Conservation (phyloP, 306 rosid genomes). For the Medicago lupulina region DNA sequence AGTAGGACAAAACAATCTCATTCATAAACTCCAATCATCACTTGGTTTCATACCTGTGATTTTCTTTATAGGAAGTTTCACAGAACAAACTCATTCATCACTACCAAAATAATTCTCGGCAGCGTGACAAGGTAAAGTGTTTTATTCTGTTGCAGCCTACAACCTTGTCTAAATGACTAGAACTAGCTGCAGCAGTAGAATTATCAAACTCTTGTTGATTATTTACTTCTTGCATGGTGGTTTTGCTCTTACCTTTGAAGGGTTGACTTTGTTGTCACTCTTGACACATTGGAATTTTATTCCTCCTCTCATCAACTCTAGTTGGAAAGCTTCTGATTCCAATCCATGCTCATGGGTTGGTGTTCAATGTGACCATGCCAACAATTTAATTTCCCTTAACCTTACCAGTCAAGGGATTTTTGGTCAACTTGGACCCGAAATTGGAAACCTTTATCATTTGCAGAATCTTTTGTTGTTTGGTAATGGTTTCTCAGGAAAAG, state of each 20-base stretch:
- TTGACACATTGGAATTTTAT: too few relatives aligned
- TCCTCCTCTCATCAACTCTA: conserved; percentile 37
- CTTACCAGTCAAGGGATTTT: conserved; percentile 50
- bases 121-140: background rate
- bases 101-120: too few relatives aligned
- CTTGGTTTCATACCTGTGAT: too few relatives aligned
- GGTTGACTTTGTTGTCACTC: too few relatives aligned
- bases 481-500: conserved; percentile 49
- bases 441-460: conserved; percentile 51
- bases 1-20: too few relatives aligned
- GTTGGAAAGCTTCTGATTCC: conserved; percentile 68
- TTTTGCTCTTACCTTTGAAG: too few relatives aligned
- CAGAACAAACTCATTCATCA: too few relatives aligned
- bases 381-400: conserved; percentile 48
- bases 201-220: background rate
- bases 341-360: conserved; percentile 76
- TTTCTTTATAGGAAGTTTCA: too few relatives aligned
- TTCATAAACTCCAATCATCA: too few relatives aligned
- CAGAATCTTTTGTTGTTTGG: conserved; percentile 44
- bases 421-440: conserved; percentile 66
- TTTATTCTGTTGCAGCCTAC: too few relatives aligned
- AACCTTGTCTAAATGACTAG: conserved; percentile 8
- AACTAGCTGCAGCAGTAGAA: background rate
- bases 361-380: conserved; percentile 53
- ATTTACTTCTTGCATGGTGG: too few relatives aligned